phyloP scores from a whole-genome alignment of 257 asterid species.

The Asclepias syriaca region DNA sequence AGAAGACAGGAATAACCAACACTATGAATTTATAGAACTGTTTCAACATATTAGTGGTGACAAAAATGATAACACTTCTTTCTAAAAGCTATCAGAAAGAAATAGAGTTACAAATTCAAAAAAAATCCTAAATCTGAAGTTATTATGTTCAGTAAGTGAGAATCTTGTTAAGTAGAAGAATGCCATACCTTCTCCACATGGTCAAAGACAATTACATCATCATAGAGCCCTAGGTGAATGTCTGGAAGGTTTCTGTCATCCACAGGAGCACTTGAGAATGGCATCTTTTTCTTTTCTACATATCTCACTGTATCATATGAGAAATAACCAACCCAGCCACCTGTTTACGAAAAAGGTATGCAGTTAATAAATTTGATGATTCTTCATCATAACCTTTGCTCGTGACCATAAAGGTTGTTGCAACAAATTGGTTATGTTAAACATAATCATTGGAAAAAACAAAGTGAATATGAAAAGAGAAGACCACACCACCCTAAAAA shows the following conservation, averaged over 20 bases:
- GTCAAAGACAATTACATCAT: slow-evolving; percentile 90
- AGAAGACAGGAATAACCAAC: background rate
- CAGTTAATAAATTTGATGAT: slow-evolving; percentile 6
- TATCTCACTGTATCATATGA: slow-evolving; percentile 95
- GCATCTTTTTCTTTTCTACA: slow-evolving; percentile 87
- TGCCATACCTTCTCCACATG: slow-evolving; percentile 86
- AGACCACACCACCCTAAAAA: background rate
- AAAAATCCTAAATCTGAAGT: background rate
- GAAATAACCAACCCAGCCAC: slow-evolving; percentile 99
- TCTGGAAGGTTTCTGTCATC: slow-evolving; percentile 96
- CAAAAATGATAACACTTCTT: background rate
- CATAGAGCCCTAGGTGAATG: slow-evolving; percentile 93
- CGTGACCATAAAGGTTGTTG: background rate
- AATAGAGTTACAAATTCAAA: background rate
- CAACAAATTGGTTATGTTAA: background rate
- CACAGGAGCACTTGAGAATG: slow-evolving; percentile 70
- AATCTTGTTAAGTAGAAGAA: slow-evolving; percentile 10
- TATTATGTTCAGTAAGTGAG: slow-evolving; percentile 4
- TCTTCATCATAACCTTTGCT: background rate
- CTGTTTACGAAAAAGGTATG: slow-evolving; percentile 42
- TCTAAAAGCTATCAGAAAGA: background rate
- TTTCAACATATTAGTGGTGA: background rate
- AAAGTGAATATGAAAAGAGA: background rate
- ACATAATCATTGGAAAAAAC: background rate
- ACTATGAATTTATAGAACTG: background rate